These are phyloP conservation scores for Psilocybe subaeruginosa DNA, from an alignment of 768 basidiomycete species.

Conservation along the genomic window DNA sequence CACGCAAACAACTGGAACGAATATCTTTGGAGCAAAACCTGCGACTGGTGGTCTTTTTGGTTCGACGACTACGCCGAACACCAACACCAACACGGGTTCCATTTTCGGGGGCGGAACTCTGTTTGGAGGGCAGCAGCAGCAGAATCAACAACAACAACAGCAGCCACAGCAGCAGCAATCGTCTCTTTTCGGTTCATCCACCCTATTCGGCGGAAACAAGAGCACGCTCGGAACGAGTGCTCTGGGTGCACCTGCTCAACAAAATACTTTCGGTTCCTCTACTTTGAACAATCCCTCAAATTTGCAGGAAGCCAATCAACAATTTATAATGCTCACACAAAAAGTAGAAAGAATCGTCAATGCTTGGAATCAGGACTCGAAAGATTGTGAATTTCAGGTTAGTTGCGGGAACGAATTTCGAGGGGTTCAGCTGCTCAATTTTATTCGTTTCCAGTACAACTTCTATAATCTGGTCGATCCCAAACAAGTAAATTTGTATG, in stretches of 20 bases:
- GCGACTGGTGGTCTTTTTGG: constrained; percentile 30
- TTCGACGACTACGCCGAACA: constrained; percentile 18
- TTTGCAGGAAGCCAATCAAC: constrained; percentile 59
- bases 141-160: constrained; percentile 29
- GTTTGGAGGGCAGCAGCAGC: constrained; percentile 24
- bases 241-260: constrained; percentile 30
- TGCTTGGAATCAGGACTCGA: constrained; percentile 73
- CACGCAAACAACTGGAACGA: constrained; percentile 16
- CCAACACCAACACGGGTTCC: constrained; percentile 19
- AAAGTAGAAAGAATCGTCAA: constrained; percentile 65
- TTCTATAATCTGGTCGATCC: constrained; percentile 89
- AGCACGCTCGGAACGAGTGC: constrained; percentile 19
- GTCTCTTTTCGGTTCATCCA: constrained; percentile 33
- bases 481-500: constrained; percentile 62
- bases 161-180: constrained; percentile 28
- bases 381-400: constrained; percentile 83
- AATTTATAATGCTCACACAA: constrained; percentile 55
- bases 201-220: constrained; percentile 27
- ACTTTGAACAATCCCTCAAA: constrained; percentile 32
- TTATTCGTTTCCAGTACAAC: constrained; percentile 51
- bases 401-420: neutral
- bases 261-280: constrained; percentile 29
- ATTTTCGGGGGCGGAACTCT: constrained; percentile 27
- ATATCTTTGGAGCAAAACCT: constrained; percentile 22
- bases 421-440: neutral